Percentiles rank a stretch among this genome's conserved stretches.
These are phyloP conservation scores for Kwoniella mangroviensis DNA, from an alignment of 768 basidiomycete species.

Conservation along the genomic window DNA sequence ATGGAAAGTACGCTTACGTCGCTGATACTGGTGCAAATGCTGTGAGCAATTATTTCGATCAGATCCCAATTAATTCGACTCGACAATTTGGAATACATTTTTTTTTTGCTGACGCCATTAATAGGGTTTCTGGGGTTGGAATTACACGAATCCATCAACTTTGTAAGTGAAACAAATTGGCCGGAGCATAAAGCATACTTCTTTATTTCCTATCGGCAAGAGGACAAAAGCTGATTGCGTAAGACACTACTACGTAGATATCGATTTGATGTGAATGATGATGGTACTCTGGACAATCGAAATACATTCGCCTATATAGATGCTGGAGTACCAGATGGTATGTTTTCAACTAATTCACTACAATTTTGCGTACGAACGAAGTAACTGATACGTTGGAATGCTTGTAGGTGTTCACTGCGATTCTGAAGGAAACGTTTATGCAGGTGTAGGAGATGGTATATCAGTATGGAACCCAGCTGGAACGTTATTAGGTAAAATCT, in stretches of 20 bases:
- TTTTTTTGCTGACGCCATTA: background rate
- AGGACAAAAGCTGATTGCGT: background rate
- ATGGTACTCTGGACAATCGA: constrained; percentile 45
- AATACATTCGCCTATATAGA: constrained; percentile 49
- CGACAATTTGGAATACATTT: background rate
- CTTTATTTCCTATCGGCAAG: too few species aligned
- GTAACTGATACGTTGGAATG: background rate
- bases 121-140: constrained; percentile 41
- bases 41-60: constrained; percentile 30
- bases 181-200: background rate
- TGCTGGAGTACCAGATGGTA: constrained; percentile 44
- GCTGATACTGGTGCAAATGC: constrained; percentile 52
- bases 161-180: constrained; percentile 62
- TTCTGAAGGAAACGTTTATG: constrained; percentile 50
- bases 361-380: background rate
- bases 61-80: background rate
- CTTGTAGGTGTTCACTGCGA: constrained; percentile 48
- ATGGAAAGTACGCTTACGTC: constrained; percentile 70
- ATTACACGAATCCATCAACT: constrained; percentile 66
- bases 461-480: constrained; percentile 50
- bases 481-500: constrained; percentile 55
- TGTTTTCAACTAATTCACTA: background rate
- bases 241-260: constrained; percentile 37
- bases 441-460: constrained; percentile 51
- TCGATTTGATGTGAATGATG: constrained; percentile 46